Evolutionary conservation across 257 asterid genomes (phyloP).

Genomic region (Lantana camara): DNA sequence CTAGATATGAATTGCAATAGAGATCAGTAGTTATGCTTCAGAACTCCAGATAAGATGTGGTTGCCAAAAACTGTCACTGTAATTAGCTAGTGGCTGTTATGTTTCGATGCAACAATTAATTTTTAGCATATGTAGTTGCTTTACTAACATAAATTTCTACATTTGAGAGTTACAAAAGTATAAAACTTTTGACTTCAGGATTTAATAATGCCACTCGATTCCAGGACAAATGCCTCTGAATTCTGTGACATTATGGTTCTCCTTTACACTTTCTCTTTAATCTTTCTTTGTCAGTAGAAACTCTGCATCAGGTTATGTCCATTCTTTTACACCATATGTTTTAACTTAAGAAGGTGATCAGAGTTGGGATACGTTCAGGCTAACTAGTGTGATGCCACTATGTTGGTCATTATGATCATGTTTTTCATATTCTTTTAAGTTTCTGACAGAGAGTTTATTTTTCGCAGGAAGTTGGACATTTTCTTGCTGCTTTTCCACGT

Average conservation of each 20-base stretch:
- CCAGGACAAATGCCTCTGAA: neutral
- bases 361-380: conserved; percentile 7
- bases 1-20: neutral
- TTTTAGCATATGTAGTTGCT: no score
- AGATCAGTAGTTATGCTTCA: conserved; percentile 4
- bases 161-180: no score
- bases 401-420: neutral
- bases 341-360: conserved; percentile 12
- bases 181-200: neutral
- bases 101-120: no score
- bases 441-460: conserved; percentile 47
- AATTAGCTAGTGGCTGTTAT: no score
- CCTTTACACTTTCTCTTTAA: neutral
- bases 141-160: no score
- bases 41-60: neutral
- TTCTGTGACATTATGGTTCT: neutral
- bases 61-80: neutral
- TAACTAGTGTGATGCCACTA: neutral
- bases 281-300: conserved; percentile 9
- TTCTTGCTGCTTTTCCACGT: conserved; percentile 87
- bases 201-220: neutral
- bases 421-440: conserved; percentile 23
- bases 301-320: conserved; percentile 1
- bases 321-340: conserved; percentile 9
- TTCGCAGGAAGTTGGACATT: conserved; percentile 95